Evolutionary conservation across 805 yeast genomes (phyloP), one percentile per base, ranked within the genome.

Genomic region (Teunomyces pallodes): DNA sequence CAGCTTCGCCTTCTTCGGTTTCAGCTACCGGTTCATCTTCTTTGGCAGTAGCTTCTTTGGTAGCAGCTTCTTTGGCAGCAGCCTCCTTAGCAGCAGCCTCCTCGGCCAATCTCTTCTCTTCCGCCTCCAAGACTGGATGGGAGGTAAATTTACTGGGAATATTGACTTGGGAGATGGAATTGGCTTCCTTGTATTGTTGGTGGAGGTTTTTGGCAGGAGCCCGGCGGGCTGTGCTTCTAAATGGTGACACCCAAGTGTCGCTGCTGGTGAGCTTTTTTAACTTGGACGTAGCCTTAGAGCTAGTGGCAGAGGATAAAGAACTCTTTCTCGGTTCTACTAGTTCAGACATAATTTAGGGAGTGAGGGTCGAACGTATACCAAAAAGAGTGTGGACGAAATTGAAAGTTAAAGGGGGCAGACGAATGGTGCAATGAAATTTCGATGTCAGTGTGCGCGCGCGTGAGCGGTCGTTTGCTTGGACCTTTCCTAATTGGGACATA

Each of bases 181-280:
- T 72, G 36, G 59, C 58, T 12, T 66, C 67, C 48, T 63, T 62
- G 48, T 66, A 71, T 54, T 71, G 66, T 52, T 71, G 56, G 42
- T 61, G 57, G 46, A 67, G 64, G 55, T 66, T 70, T 13, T 26
- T 38, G 16, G 27, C 27, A 42, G 40, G 47, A 41, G 47, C 49
- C 57, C 64, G 66, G 42, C 54, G 59, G 33, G 53, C 28, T 5
- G 57, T 50, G 9, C 16, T 50, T 56, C 77, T 63, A 43, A 73
- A 73, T n/a, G 77, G 77, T 4, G 77, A 72, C 10, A 66, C 64
- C 76, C 77, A 73, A 1, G 66, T 62, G 20, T 61, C 52, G 33
- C 65, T 60, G 26, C 66, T 54, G 26, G 69, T 57, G 55, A 66
- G 63, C 52, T 65, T 57, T 51, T 66, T 65, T 48, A 68, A 62